A percentile compares a stretch with the other conserved stretches of the same genome.
These are phyloP conservation scores for Pseudonectria foliicola DNA, from an alignment of 2,329 filamentous ascomycete genomes.

Conservation along the genomic window DNA sequence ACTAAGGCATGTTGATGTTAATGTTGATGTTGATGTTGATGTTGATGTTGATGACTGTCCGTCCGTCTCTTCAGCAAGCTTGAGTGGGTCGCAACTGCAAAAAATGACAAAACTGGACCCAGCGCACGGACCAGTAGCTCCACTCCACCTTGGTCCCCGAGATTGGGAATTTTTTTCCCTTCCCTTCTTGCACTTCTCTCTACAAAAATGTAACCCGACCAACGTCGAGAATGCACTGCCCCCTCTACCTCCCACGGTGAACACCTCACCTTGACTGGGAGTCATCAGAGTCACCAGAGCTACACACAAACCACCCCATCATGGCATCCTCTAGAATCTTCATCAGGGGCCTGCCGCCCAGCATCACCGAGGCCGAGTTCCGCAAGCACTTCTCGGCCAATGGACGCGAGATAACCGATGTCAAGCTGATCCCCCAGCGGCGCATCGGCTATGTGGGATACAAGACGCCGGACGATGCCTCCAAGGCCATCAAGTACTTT, in stretches of 20 bases:
- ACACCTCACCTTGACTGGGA: constrained; percentile 18
- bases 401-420: constrained; percentile 75
- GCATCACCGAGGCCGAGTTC: constrained; percentile 76
- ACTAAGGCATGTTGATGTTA: too few species aligned
- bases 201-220: constrained; percentile 9
- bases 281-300: constrained; percentile 16
- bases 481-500: constrained; percentile 85
- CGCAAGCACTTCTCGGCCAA: constrained; percentile 76
- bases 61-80: too few species aligned
- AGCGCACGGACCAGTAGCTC: constrained; percentile 16
- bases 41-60: too few species aligned
- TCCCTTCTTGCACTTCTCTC: constrained; percentile 12
- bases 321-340: constrained; percentile 63
- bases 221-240: constrained; percentile 19
- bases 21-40: too few species aligned
- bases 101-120: constrained; percentile 1
- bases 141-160: constrained; percentile 19
- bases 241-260: constrained; percentile 14
- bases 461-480: constrained; percentile 72
- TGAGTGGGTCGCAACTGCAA: constrained; percentile 7
- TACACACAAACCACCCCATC: too few species aligned
- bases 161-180: constrained; percentile 23
- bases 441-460: constrained; percentile 96
- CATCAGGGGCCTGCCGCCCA: constrained; percentile 78
- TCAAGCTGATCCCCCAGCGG: constrained; percentile 82